A percentile compares a stretch with the other conserved stretches of the same genome.
These are phyloP conservation scores for Quercus engelmannii DNA, from an alignment of 306 rosid species.

Conservation along the genomic window DNA sequence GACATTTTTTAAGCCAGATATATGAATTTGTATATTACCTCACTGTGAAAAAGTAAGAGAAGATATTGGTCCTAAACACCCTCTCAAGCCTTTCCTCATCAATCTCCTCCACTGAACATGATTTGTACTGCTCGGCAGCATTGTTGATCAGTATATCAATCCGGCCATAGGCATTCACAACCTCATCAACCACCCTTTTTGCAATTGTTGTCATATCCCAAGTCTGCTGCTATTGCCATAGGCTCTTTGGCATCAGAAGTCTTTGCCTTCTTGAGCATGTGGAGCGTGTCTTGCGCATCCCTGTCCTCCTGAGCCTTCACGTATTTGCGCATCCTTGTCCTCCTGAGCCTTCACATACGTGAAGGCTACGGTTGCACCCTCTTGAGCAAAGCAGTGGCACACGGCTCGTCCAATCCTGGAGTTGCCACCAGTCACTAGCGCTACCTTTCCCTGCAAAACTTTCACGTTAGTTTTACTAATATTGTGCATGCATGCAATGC, in stretches of 20 bases:
- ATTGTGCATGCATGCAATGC: no score
- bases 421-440: constrained; percentile 77
- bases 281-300: constrained; percentile 61
- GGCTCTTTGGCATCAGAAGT: constrained; percentile 55
- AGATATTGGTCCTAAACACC: constrained; percentile 77
- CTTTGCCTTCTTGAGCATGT: constrained; percentile 46
- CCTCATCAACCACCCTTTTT: constrained; percentile 54
- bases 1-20: background rate
- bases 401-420: constrained; percentile 79
- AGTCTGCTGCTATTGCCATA: constrained; percentile 62
- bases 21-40: constrained; percentile 27
- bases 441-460: constrained; percentile 63
- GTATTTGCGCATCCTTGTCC: constrained; percentile 53
- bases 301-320: constrained; percentile 71
- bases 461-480: background rate
- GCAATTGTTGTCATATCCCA: constrained; percentile 76
- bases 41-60: constrained; percentile 58
- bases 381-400: constrained; percentile 59
- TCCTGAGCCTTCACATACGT: constrained; percentile 68
- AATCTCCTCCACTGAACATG: constrained; percentile 54
- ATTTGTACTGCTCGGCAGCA: constrained; percentile 68
- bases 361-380: constrained; percentile 82
- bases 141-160: constrained; percentile 71
- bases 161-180: constrained; percentile 45
- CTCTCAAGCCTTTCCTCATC: constrained; percentile 57